Percentiles rank a stretch among this genome's conserved stretches.
Evolutionary conservation across 176 grass and related monocot genomes (phyloP).

Genomic region (Oryza punctata): DNA sequence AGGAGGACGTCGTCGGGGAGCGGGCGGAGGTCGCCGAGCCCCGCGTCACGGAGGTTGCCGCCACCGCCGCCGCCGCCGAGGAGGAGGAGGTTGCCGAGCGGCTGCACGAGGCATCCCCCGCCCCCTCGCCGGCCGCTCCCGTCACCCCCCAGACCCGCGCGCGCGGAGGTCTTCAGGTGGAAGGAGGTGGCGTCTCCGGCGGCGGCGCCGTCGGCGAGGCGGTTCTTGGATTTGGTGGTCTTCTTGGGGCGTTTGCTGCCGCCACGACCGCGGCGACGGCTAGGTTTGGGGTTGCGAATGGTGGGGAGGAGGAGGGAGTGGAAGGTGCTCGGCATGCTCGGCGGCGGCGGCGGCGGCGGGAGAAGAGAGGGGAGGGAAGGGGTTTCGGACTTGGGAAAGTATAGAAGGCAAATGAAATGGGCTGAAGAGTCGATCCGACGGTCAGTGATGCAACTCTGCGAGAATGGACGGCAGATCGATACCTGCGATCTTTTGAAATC

Average conservation of each 20-base stretch:
- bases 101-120: constrained; percentile 52
- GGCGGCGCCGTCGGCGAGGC: constrained; percentile 16
- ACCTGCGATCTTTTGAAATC: too few relatives aligned
- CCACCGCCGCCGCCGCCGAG: background rate
- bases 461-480: too few relatives aligned
- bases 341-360: constrained; percentile 30
- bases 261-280: constrained; percentile 9
- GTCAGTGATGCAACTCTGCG: too few relatives aligned
- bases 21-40: constrained; percentile 58
- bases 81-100: constrained; percentile 87
- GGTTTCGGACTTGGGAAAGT: background rate
- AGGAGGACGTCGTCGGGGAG: constrained; percentile 74
- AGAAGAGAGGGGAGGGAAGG: background rate
- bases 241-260: constrained; percentile 22
- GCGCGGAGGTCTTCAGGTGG: constrained; percentile 44
- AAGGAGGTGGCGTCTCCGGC: constrained; percentile 47
- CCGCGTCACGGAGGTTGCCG: constrained; percentile 64
- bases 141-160: background rate
- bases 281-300: constrained; percentile 32
- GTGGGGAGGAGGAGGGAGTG: constrained; percentile 41
- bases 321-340: constrained; percentile 47
- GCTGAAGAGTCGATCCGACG: too few relatives aligned
- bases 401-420: too few relatives aligned
- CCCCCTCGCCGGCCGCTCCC: background rate
- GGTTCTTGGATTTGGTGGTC: constrained; percentile 4